Evolutionary conservation across 2,329 filamentous ascomycete genomes (phyloP).

Genomic region (Dactylonectria macrodidyma): DNA sequence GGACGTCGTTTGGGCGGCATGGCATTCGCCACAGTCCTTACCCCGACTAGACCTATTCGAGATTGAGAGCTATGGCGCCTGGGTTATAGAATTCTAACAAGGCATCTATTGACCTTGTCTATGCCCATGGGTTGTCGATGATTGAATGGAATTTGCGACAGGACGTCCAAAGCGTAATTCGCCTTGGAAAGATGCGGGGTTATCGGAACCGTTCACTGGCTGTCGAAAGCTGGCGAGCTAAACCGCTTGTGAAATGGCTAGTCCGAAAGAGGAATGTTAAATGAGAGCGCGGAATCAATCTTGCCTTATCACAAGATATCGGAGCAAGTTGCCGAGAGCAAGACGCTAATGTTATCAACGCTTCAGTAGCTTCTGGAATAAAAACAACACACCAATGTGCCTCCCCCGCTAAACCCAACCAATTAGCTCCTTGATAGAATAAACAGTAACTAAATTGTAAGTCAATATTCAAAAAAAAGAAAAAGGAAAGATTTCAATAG

Average conservation of each 20-base stretch:
- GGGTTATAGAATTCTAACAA: not conserved
- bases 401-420: no score
- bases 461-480: no score
- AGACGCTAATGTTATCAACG: not conserved
- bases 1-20: constrained; percentile 46
- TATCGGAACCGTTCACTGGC: not conserved
- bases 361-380: not conserved
- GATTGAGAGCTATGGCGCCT: not conserved
- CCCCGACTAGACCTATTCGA: not conserved
- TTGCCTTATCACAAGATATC: not conserved
- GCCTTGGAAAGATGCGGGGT: not conserved
- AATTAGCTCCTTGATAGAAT: no score
- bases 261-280: not conserved
- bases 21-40: not conserved
- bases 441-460: no score
- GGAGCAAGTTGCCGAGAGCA: not conserved
- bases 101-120: not conserved
- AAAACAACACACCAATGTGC: no score
- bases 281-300: constrained; percentile 30
- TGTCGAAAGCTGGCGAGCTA: constrained; percentile 2
- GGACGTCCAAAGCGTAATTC: not conserved
- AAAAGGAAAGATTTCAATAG: no score
- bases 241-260: constrained; percentile 16
- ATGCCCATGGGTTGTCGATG: not conserved
- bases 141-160: no score